phyloP scores from a whole-genome alignment of 331 rosid species.

The Malus hybrid region DNA sequence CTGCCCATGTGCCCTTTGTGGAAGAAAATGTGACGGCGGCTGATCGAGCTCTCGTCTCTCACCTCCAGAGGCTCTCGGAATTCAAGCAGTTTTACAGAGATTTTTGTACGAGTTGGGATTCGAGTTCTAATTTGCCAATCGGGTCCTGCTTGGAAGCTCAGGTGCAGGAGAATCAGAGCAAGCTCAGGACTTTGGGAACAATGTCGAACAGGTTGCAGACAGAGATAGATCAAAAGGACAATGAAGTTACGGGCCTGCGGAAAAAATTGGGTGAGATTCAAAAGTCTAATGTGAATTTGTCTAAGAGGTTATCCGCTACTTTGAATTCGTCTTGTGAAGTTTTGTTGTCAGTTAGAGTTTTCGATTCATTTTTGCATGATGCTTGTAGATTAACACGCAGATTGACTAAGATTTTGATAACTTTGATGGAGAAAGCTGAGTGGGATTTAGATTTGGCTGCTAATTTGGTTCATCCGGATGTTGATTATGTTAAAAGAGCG shows the following conservation, averaged over 20 bases:
- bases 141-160: conserved; percentile 79
- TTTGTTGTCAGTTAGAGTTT: conserved; percentile 60
- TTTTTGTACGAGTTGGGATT: conserved; percentile 19
- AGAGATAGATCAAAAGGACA: conserved; percentile 78
- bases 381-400: conserved; percentile 62
- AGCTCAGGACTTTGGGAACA: conserved; percentile 71
- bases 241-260: conserved; percentile 46
- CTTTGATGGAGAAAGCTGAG: conserved; percentile 79
- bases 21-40: conserved; percentile 59
- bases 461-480: conserved; percentile 48
- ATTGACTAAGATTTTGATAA: conserved; percentile 65
- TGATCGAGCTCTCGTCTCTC: conserved; percentile 74
- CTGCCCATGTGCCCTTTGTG: conserved; percentile 77
- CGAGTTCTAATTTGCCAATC: conserved; percentile 27
- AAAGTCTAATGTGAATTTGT: conserved; percentile 40
- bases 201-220: conserved; percentile 67
- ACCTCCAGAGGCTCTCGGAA: conserved; percentile 74
- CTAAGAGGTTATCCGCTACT: conserved; percentile 53
- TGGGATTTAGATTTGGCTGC: conserved; percentile 93
- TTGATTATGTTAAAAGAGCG: conserved; percentile 60
- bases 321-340: conserved; percentile 57
- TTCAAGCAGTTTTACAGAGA: conserved; percentile 47
- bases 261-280: conserved; percentile 57
- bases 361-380: conserved; percentile 68
- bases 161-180: conserved; percentile 94